phyloP scores from a whole-genome alignment of 495 filamentous ascomycete species.

The Hypoxylon perforatum region DNA sequence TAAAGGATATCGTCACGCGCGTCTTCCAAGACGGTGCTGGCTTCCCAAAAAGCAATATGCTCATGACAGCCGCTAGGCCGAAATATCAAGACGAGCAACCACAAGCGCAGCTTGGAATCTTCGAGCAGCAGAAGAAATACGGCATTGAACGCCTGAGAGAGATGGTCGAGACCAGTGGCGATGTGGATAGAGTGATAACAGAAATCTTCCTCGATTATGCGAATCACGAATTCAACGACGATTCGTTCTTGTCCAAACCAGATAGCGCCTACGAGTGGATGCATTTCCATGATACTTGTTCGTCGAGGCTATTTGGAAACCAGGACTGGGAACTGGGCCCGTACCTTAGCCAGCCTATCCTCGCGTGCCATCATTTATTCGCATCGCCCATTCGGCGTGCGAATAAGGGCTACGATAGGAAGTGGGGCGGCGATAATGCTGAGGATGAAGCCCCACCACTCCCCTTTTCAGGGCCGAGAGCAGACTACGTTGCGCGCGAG shows the following conservation, averaged over 20 bases:
- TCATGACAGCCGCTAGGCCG: constrained; percentile 36
- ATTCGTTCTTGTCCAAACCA: constrained; percentile 89
- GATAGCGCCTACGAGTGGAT: constrained; percentile 91
- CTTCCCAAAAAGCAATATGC: constrained; percentile 70
- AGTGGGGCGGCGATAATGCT: constrained; percentile 55
- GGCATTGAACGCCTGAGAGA: constrained; percentile 84
- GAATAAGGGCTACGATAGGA: constrained; percentile 47
- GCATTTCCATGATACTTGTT: constrained; percentile 88
- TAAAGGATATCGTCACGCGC: constrained; percentile 83
- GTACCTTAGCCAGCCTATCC: constrained; percentile 84
- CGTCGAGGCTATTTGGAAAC: constrained; percentile 73
- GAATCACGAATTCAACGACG: constrained; percentile 88
- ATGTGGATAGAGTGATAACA: constrained; percentile 84
- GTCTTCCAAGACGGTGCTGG: constrained; percentile 89
- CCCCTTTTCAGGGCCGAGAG: constrained; percentile 82
- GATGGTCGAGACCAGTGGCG: constrained; percentile 88
- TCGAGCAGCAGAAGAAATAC: constrained; percentile 78
- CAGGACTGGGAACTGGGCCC: constrained; percentile 91
- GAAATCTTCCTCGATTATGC: constrained; percentile 86
- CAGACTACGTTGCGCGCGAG: constrained; percentile 83
- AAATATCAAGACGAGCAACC: constrained; percentile 57
- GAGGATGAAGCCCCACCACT: constrained; percentile 67
- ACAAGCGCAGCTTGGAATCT: constrained; percentile 68
- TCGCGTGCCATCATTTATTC: constrained; percentile 94
- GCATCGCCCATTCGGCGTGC: constrained; percentile 67